Evolutionary conservation across 306 rosid species (phyloP).

Genomic region (Lathyrus oleraceus): DNA sequence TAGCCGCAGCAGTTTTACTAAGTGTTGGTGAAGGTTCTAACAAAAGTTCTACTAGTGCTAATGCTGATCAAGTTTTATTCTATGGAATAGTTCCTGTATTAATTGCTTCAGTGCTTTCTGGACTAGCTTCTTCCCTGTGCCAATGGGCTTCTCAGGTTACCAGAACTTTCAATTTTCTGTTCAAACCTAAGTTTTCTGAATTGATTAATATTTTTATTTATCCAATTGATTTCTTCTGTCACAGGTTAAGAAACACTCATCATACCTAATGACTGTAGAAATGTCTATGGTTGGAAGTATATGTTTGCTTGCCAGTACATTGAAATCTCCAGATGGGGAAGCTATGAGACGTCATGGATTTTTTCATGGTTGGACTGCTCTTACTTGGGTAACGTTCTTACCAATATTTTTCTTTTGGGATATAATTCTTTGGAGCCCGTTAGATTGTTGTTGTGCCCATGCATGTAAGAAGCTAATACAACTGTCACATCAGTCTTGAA

Average conservation of each 20-base stretch:
- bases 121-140: constrained; percentile 91
- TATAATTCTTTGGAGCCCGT: constrained; percentile 13
- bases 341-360: constrained; percentile 73
- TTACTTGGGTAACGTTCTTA: constrained; percentile 66
- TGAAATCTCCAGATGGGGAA: constrained; percentile 91
- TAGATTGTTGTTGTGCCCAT: constrained; percentile 17
- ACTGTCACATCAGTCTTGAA: constrained; percentile 8
- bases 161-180: constrained; percentile 29
- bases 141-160: constrained; percentile 99
- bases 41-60: constrained; percentile 55
- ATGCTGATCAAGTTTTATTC: constrained; percentile 71
- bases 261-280: constrained; percentile 94
- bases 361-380: constrained; percentile 84
- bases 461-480: constrained; percentile 18
- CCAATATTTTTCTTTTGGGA: constrained; percentile 27
- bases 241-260: constrained; percentile 94
- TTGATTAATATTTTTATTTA: constrained; percentile 15
- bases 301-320: constrained; percentile 73
- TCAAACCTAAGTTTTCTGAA: constrained; percentile 9
- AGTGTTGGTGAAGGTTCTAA: constrained; percentile 94
- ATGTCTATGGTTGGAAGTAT: constrained; percentile 92
- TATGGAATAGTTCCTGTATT: constrained; percentile 90
- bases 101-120: constrained; percentile 91
- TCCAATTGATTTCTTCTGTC: constrained; percentile 33
- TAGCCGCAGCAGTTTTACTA: constrained; percentile 84